Evolutionary conservation across 2,329 filamentous ascomycete genomes (phyloP).

Genomic region (Hypoxylon sp.): DNA sequence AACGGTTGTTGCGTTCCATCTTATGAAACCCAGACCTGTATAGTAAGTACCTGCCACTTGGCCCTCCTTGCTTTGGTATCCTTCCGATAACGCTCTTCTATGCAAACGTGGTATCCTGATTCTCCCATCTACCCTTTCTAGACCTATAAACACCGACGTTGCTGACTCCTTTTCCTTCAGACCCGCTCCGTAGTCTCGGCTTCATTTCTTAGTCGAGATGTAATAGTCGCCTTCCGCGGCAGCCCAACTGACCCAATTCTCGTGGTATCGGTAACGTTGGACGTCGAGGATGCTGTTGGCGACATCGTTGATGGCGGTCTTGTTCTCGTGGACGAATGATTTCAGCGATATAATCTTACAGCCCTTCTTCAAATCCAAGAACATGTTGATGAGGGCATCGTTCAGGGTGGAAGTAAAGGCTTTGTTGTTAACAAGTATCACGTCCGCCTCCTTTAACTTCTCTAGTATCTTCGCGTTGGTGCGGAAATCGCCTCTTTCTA

Average conservation of each 20-base stretch:
- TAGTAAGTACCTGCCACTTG: constrained; percentile 44
- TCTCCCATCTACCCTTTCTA: constrained; percentile 30
- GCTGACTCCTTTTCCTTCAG: constrained; percentile 32
- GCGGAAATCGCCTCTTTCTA: constrained; percentile 88
- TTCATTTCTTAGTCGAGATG: constrained; percentile 81
- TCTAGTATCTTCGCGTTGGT: constrained; percentile 76
- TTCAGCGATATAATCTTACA: constrained; percentile 92
- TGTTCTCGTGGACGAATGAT: constrained; percentile 85
- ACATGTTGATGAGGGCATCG: constrained; percentile 85
- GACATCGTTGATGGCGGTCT: constrained; percentile 82
- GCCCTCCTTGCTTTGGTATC: constrained; percentile 38
- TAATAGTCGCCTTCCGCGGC: constrained; percentile 86
- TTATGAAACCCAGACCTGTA: constrained; percentile 44
- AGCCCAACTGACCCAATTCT: constrained; percentile 92
- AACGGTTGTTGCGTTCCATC: constrained; percentile 40
- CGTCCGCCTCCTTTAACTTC: constrained; percentile 85
- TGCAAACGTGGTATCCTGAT: constrained; percentile 42
- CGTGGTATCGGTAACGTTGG: constrained; percentile 70
- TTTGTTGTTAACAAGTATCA: constrained; percentile 98
- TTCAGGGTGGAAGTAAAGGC: constrained; percentile 92
- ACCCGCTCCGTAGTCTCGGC: not conserved
- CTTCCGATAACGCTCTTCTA: constrained; percentile 34
- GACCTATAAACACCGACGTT: constrained; percentile 26
- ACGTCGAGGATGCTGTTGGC: constrained; percentile 83
- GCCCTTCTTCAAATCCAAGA: constrained; percentile 91